Base-by-base conservation (phyloP, 2,329 filamentous ascomycete genomes). In the Diaporthe nobilis region DNA sequence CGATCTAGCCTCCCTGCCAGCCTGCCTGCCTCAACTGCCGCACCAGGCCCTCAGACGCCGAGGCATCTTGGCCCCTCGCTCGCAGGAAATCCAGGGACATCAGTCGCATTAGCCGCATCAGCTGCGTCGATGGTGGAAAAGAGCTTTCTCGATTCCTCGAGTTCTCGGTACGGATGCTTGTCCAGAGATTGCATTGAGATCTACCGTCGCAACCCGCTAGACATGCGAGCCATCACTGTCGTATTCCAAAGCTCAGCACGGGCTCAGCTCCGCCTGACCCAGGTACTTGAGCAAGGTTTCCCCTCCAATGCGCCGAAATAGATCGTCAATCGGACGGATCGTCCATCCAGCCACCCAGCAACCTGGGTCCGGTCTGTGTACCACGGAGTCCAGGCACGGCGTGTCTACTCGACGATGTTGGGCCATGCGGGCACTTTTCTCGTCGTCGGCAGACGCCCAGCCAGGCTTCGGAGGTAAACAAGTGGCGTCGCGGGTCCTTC, bases 141-240 rank as follows among this genome's bases (percentile, higher is more conserved):
- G 31, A 53, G 44, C 65, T 37, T 39, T 3, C 25, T 39, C 47
- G 22, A 20, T 28, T 55, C n/a, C 37, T 51, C 15, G 53, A 28
- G 0, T 55, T 42, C 34, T 42, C 34, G 65, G 49, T 70, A 42
- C 49, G 65, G 65, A 70, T 55, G 65, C 65, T 55, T 28, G 65
- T 70, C 47, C 65, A 70, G 65, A 53, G 65, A 53, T 68, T 68
- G 47, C 65, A 70, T 70, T 42, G n/a, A 70, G 65, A 70, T 70
- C 65, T 42, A 70, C 49, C 49, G 65, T 70, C 49, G 65, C 65
- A 70, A 70, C 65, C 65, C 65, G 65, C 31, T 47, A 68, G 47
- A 53, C 13, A 22, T 68, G 31, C 65, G 65, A 53, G 65, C 65
- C 25, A 25, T 53, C 47, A 68, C 34, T 20, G 49, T 70, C 65